Conservation (phyloP, 805 yeast genomes). For the Zygoascus bituminiphila region DNA sequence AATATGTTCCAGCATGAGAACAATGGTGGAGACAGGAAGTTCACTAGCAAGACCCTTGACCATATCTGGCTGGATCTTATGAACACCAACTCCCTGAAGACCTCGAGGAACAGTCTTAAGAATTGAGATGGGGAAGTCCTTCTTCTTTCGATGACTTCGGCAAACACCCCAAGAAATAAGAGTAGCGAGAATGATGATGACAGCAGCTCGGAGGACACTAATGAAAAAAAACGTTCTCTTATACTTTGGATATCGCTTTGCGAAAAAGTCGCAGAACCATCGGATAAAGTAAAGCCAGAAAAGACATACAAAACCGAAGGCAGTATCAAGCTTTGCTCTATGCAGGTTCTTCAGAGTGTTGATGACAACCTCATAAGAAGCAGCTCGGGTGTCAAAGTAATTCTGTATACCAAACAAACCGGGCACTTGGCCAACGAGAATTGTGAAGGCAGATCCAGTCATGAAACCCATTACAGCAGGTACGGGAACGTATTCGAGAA, state of each 20-base stretch:
- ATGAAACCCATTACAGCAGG: conserved; percentile 94
- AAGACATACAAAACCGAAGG: conserved; percentile 74
- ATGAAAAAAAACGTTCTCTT: conserved; percentile 56
- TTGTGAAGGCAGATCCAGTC: conserved; percentile 87
- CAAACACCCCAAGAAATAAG: conserved; percentile 73
- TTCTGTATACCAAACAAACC: conserved; percentile 66
- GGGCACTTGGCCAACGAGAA: conserved; percentile 80
- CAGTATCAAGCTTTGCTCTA: conserved; percentile 69
- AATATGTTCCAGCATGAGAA: conserved; percentile 81
- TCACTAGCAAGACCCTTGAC: conserved; percentile 58
- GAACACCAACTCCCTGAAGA: conserved; percentile 64
- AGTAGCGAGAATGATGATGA: conserved; percentile 75
- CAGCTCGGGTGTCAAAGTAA: conserved; percentile 59
- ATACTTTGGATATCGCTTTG: conserved; percentile 54
- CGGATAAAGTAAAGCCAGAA: conserved; percentile 68
- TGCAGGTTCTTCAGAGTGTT: conserved; percentile 64
- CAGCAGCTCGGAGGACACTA: conserved; percentile 71
- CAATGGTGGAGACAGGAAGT: conserved; percentile 77
- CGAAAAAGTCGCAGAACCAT: conserved; percentile 49
- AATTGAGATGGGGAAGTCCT: conserved; percentile 44
- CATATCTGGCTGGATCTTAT: conserved; percentile 54
- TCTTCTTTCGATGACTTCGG: conserved; percentile 37
- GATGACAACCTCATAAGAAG: conserved; percentile 64
- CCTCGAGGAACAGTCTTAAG: conserved; percentile 81
- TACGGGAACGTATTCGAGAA: conserved; percentile 78